phyloP scores from a whole-genome alignment of 805 yeast species.

The Schizosaccharomyces octosporus region DNA sequence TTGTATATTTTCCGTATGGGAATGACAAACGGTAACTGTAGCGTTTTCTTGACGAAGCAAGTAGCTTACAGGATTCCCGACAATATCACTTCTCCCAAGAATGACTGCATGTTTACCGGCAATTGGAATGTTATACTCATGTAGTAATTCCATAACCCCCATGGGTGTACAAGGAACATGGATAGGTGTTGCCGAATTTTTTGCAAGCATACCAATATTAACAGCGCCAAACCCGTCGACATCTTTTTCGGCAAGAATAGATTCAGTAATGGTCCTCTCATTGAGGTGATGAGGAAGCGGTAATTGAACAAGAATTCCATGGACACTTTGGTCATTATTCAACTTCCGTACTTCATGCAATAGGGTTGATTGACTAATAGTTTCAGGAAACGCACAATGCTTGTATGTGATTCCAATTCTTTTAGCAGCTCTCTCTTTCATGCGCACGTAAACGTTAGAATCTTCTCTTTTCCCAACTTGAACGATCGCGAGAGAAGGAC shows the following conservation, averaged over 20 bases:
- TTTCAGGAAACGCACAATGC: neutral
- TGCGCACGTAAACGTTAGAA: slow-evolving; percentile 70
- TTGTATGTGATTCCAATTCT: slow-evolving; percentile 16
- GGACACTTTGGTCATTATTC: slow-evolving; percentile 51
- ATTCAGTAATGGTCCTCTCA: slow-evolving; percentile 55
- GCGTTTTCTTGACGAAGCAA: slow-evolving; percentile 51
- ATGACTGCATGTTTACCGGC: slow-evolving; percentile 71
- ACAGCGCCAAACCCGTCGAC: slow-evolving; percentile 84
- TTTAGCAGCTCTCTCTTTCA: slow-evolving; percentile 73
- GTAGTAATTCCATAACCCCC: slow-evolving; percentile 64
- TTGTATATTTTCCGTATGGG: slow-evolving; percentile 40
- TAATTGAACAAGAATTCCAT: slow-evolving; percentile 73
- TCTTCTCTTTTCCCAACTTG: slow-evolving; percentile 85
- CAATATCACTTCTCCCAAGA: slow-evolving; percentile 84
- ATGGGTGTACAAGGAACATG: slow-evolving; percentile 90
- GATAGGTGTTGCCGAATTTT: slow-evolving; percentile 58
- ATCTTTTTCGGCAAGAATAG: slow-evolving; percentile 60
- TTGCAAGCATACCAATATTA: slow-evolving; percentile 75
- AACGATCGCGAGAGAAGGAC: slow-evolving; percentile 56
- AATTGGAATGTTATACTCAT: slow-evolving; percentile 38
- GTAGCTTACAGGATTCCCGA: slow-evolving; percentile 80
- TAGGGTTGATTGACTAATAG: slow-evolving; percentile 7
- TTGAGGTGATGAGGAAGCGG: slow-evolving; percentile 65
- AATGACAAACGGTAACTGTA: slow-evolving; percentile 73
- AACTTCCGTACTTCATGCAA: slow-evolving; percentile 33